Base-by-base conservation (phyloP, 495 filamentous ascomycete genomes). In the Aspergillus ostianus region DNA sequence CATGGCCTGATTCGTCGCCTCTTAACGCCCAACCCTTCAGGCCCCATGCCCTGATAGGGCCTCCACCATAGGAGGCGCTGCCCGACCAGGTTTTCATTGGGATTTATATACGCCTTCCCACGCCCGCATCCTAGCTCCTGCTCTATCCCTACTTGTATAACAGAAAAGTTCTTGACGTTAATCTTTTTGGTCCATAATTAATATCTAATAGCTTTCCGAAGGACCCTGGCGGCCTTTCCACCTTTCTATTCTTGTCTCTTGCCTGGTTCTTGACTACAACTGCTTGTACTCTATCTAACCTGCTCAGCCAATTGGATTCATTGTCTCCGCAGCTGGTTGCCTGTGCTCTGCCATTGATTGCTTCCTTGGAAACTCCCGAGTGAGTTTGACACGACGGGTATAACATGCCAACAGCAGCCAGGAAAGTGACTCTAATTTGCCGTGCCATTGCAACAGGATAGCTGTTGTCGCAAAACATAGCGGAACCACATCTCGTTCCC, bases 21-120 rank as follows among this genome's bases (percentile, higher is more conserved):
- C 41, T 66, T 68, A 58, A 55, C 67, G 67, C 67, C 67, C 67
- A 69, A 66, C 58, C 47, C 50, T 32, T 49, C 54, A 54, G 53
- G 36, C 36, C 56, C 51, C 47, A 57, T 60, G 53, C 56, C 52
- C 66, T 65, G 60, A 68, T 68, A 65, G 66, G 62, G 63, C 66
- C 60, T 59, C 52, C 57, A 59, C 41, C 29, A 51, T 47, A 29
- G 53, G 51, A 61, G 55, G 61, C 63, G 67, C 67, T 69, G 67
- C 64, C 67, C 67, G 56, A 68, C 63, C 56, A 58, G 57, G 50
- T 59, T 53, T 50, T 51, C 59, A 47, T 59, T 61, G 56, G 60
- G 54, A 51, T 41, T 36, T 47, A 48, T 56, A 56, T 61, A 61
- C 55, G 47, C 51, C 51, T 53, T 30, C 56, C 32, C 48, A 51